phyloP scores from a whole-genome alignment of 441 rosid species.

The Melianthus villosus region DNA sequence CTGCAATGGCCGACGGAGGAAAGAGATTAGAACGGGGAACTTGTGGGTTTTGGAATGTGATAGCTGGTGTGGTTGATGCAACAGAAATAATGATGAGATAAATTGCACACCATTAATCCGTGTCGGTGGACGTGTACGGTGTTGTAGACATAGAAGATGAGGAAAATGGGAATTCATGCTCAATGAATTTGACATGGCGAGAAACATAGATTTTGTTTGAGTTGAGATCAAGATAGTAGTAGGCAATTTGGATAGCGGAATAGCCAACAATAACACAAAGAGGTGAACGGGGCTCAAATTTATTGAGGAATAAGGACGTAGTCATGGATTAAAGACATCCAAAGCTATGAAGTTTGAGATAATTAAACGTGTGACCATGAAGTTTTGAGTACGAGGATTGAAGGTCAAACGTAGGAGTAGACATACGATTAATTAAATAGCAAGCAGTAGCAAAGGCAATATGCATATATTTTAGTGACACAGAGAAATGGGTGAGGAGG shows the following conservation, averaged over 20 bases:
- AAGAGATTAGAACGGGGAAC: no score
- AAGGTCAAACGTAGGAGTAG: background rate
- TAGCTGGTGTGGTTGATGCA: no score
- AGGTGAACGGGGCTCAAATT: background rate
- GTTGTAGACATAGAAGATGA: background rate
- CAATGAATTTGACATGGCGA: background rate
- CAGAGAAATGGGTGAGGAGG: background rate
- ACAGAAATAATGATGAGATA: background rate
- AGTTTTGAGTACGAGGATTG: background rate
- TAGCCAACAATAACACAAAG: conserved; percentile 1
- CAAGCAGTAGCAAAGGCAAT: background rate
- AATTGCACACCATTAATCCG: background rate
- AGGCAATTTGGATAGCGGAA: background rate
- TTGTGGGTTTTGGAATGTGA: background rate
- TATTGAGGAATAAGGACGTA: background rate
- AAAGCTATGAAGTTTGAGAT: background rate
- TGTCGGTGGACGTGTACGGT: background rate
- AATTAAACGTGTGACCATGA: background rate
- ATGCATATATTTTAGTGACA: background rate
- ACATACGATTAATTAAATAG: background rate
- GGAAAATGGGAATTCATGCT: background rate
- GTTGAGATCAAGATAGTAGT: background rate
- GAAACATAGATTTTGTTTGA: background rate
- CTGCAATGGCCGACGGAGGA: background rate
- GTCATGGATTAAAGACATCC: conserved; percentile 2